phyloP scores from a whole-genome alignment of 805 yeast species.

The Ogataea nakhonphanomensis region DNA sequence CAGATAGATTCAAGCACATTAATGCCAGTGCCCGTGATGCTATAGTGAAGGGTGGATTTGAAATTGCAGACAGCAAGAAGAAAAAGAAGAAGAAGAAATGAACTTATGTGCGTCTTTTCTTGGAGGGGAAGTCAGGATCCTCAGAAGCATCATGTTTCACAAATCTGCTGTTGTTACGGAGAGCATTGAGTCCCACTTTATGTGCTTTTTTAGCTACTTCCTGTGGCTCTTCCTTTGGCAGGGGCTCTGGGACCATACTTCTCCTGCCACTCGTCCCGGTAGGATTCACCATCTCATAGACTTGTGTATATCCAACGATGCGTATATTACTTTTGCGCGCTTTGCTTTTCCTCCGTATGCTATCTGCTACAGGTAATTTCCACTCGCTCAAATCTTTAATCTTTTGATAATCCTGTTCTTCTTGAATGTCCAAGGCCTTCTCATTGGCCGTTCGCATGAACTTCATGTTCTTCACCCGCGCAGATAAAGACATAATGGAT shows the following conservation, averaged over 20 bases:
- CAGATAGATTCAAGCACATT: conserved; percentile 92
- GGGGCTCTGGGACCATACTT: conserved; percentile 22
- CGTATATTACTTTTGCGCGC: conserved; percentile 16
- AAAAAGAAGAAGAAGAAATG: conserved; percentile 29
- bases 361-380: conserved; percentile 38
- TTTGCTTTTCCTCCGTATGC: conserved; percentile 21
- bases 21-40: conserved; percentile 88
- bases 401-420: conserved; percentile 29
- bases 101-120: conserved; percentile 18
- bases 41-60: conserved; percentile 59
- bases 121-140: conserved; percentile 14
- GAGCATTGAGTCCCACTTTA: conserved; percentile 4
- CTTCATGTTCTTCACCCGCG: conserved; percentile 82
- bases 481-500: conserved; percentile 40
- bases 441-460: conserved; percentile 50
- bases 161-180: conserved; percentile 7
- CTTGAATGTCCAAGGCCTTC: conserved; percentile 32
- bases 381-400: conserved; percentile 51
- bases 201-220: conserved; percentile 1
- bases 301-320: conserved; percentile 31
- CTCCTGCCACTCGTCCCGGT: conserved; percentile 3
- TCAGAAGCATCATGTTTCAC: conserved; percentile 4
- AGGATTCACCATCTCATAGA: conserved; percentile 14
- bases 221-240: conserved; percentile 17
- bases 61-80: conserved; percentile 21